Evolutionary conservation across 208 protist genomes (phyloP).

Genomic region (Wallacemonas sp.): DNA sequence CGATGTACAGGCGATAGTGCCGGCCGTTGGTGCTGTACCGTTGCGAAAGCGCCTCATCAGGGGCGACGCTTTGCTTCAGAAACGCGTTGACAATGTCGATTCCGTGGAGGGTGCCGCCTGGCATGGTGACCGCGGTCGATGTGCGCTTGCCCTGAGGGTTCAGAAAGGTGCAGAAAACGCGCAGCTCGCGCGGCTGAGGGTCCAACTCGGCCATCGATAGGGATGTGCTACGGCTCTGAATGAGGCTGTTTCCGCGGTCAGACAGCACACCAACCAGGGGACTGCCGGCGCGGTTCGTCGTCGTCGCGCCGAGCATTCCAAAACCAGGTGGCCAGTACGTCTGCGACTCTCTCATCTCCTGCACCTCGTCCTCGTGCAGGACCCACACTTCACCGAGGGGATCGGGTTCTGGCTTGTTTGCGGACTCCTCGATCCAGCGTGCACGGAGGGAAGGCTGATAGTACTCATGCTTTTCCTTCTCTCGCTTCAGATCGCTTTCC

Average conservation of each 20-base stretch:
- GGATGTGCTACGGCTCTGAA: conserved; percentile 13
- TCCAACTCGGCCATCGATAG: conserved; percentile 14
- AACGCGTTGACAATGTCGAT: conserved; percentile 81
- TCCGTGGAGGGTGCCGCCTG: conserved; percentile 54
- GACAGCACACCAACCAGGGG: background rate
- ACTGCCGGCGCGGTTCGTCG: background rate
- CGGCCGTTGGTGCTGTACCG: conserved; percentile 74
- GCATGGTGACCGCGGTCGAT: conserved; percentile 49
- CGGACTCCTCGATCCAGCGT: conserved; percentile 11
- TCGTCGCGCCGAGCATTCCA: background rate
- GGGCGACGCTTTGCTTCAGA: conserved; percentile 58
- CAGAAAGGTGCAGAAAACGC: conserved; percentile 80
- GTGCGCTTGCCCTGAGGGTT: conserved; percentile 57
- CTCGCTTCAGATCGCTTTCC: conserved; percentile 60
- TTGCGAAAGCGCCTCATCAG: conserved; percentile 54
- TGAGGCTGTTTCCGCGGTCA: background rate
- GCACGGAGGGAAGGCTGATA: conserved; percentile 17
- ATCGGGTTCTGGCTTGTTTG: conserved; percentile 15
- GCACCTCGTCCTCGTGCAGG: conserved; percentile 42
- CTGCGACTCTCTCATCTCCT: conserved; percentile 21
- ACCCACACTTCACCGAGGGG: conserved; percentile 54
- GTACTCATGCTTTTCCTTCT: conserved; percentile 51
- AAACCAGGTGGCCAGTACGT: conserved; percentile 2
- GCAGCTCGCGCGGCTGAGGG: conserved; percentile 41
- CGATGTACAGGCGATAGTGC: conserved; percentile 87